phyloP scores from a whole-genome alignment of 192 early-diverging fungal genomes.

The Backusella australiensis region DNA sequence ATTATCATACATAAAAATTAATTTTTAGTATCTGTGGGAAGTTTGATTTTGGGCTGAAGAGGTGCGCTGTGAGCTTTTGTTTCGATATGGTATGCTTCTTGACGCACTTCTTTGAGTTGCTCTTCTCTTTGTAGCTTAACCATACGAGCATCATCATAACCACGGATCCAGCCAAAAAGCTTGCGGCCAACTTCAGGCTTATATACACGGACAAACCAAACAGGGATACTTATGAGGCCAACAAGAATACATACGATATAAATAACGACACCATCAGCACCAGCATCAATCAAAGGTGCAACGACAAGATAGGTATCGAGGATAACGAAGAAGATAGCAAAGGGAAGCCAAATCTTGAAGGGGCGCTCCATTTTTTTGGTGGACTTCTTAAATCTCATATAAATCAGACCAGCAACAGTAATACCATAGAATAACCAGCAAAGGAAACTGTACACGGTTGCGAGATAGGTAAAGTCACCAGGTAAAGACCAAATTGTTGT shows the following conservation, averaged over 20 bases:
- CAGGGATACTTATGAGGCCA: slow-evolving; percentile 25
- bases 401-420: slow-evolving; percentile 38
- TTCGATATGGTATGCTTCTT: background rate
- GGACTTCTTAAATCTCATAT: slow-evolving; percentile 35
- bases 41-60: background rate
- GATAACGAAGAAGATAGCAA: slow-evolving; percentile 27
- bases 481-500: slow-evolving; percentile 55
- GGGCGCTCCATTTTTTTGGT: slow-evolving; percentile 35
- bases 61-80: background rate
- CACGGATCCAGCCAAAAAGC: slow-evolving; percentile 29
- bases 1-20: background rate
- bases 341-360: slow-evolving; percentile 33
- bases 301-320: slow-evolving; percentile 30
- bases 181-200: slow-evolving; percentile 29
- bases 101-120: background rate
- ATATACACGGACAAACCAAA: slow-evolving; percentile 32
- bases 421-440: slow-evolving; percentile 64
- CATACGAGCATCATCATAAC: slow-evolving; percentile 27
- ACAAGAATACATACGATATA: slow-evolving; percentile 28
- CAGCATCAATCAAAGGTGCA: slow-evolving; percentile 34
- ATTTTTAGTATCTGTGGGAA: background rate
- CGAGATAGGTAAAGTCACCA: slow-evolving; percentile 59
- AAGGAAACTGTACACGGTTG: slow-evolving; percentile 70
- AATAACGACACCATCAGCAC: slow-evolving; percentile 20
- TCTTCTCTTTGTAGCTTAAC: background rate